phyloP scores from a whole-genome alignment of 2,329 filamentous ascomycete species.

The Hirsutella rhossiliensis region DNA sequence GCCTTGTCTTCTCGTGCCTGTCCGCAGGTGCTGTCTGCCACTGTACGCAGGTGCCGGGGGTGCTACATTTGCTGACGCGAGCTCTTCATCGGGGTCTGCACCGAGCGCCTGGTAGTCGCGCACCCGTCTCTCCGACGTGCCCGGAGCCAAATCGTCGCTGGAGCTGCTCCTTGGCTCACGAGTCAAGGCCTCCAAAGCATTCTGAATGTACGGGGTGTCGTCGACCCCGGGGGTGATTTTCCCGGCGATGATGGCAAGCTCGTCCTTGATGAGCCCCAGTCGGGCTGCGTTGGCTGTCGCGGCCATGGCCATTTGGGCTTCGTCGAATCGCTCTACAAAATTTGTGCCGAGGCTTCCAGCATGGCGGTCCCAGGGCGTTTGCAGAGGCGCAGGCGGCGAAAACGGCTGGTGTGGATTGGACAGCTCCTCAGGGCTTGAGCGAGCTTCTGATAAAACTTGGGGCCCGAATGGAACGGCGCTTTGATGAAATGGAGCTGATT shows the following conservation, averaged over 20 bases:
- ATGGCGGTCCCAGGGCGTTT: slow-evolving; percentile 3
- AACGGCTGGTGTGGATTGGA: no score
- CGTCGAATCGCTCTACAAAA: slow-evolving; percentile 23
- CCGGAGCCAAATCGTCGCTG: slow-evolving; percentile 36
- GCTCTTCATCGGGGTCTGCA: slow-evolving; percentile 8
- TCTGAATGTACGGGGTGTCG: slow-evolving; percentile 78
- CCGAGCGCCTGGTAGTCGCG: slow-evolving; percentile 16
- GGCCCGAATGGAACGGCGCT: no score
- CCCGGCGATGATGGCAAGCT: slow-evolving; percentile 35
- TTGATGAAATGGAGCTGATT: no score
- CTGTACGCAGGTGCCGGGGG: neutral
- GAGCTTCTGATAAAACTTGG: no score
- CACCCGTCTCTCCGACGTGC: slow-evolving; percentile 18
- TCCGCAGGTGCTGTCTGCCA: neutral
- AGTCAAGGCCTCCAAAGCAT: slow-evolving; percentile 80
- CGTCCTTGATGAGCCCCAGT: slow-evolving; percentile 35
- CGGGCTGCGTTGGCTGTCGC: slow-evolving; percentile 18
- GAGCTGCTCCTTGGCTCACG: slow-evolving; percentile 53
- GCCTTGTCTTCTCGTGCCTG: neutral
- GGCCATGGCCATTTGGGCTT: slow-evolving; percentile 26
- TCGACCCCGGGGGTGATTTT: slow-evolving; percentile 66
- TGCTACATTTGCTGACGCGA: neutral
- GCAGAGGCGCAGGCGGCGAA: no score
- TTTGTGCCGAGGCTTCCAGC: neutral
- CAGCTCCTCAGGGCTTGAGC: no score